Base-by-base conservation (phyloP, 2,329 filamentous ascomycete species). In the Cercospora nicotianae region DNA sequence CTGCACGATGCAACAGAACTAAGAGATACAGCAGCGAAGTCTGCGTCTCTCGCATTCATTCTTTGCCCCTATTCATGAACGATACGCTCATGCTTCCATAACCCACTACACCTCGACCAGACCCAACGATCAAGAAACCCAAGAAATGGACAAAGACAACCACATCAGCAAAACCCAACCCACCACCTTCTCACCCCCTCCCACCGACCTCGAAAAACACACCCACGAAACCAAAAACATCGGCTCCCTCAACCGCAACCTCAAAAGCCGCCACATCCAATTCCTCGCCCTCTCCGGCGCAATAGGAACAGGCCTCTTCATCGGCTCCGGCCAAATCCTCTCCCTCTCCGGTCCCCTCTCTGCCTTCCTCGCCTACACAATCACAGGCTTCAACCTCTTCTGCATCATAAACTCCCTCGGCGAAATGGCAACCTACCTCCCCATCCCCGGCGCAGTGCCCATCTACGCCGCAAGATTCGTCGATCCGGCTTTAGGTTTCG, bases 201-300 rank as follows among this genome's bases (percentile, higher is more conserved):
- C 53, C 1, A 28, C 63, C 12, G 48, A 53, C 23, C 63, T 63
- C 45, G 30, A 63, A 16, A 60, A 57, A 18, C 9, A 57, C 16
- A 48, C 45, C 26, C 31, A 39, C 45, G 31, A 23, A 18, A 63
- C 64, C 59, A 65, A 65, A 63, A 65, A 67, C 30, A 26, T 69
- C 33, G 69, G 67, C 16, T 59, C 60, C 13, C 68, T 73, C 5
- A 69, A 85, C 74, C 82, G 87, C 65, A 86, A 86, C 16, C 81
- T 88, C 64, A 87, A 88, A 79, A 86, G 83, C 73, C 81, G 86
- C 39, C 86, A 88, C 70, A 86, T 88, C 48, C 87, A 88, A 63
- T 87, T 89, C 77, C 79, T 89, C 42, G 87, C 87, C 23, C 80
- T 88, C 13, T 84, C 84, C 75, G 72, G 72, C 20, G 72, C 72